phyloP scores from a whole-genome alignment of 768 basidiomycete genomes.

The Russula emetica region DNA sequence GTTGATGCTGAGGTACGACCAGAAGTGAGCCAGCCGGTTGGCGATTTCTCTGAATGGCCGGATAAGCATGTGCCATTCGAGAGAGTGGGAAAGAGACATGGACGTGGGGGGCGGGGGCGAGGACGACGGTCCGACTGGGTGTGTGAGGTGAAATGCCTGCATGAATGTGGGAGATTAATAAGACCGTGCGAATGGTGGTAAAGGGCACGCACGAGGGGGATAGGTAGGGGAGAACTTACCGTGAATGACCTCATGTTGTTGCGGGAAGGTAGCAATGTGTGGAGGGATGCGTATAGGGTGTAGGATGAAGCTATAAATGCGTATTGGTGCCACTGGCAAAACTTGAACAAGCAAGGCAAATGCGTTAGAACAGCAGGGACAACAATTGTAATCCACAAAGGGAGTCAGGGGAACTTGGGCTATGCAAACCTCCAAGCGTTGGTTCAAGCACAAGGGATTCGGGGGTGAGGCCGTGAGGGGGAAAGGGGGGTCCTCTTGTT shows the following conservation, averaged over 20 bases:
- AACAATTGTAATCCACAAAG: not conserved
- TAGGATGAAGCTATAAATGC: constrained; percentile 10
- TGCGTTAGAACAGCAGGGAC: not conserved
- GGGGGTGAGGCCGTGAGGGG: no score
- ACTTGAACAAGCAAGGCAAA: not conserved
- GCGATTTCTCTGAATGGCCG: constrained; percentile 16
- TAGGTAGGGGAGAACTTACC: constrained; percentile 8
- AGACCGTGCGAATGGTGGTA: not conserved
- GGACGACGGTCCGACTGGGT: not conserved
- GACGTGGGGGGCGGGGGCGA: not conserved
- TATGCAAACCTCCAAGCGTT: not conserved
- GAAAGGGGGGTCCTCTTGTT: not conserved
- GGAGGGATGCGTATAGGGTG: not conserved
- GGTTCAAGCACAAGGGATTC: not conserved
- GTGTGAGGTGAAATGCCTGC: constrained; percentile 10
- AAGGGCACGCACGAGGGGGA: not conserved
- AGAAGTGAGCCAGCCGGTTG: constrained; percentile 10
- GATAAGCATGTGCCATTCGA: constrained; percentile 19
- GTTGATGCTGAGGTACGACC: constrained; percentile 3
- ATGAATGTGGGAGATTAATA: constrained; percentile 3
- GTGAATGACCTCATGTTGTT: constrained; percentile 16
- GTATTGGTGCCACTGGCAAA: not conserved
- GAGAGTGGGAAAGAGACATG: not conserved
- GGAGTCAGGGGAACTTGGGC: not conserved
- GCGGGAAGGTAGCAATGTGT: not conserved